These are phyloP conservation scores for Pelargonium fulgidum DNA, from an alignment of 441 rosid genomes.

Conservation along the genomic window DNA sequence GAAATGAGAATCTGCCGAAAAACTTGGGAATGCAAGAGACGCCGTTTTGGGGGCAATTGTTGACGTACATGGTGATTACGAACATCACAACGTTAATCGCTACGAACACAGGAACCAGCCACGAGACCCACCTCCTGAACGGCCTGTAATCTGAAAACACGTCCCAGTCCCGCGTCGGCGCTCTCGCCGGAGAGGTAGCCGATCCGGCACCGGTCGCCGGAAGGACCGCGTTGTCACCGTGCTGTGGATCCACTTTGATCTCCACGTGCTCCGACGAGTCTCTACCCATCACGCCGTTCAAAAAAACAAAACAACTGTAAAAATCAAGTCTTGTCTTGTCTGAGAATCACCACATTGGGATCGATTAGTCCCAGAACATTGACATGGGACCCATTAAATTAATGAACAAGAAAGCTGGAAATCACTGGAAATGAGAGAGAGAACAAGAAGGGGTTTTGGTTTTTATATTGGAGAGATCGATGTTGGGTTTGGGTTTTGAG, in stretches of 20 bases:
- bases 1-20: constrained; percentile 81
- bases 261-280: not conserved
- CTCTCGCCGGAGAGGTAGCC: constrained; percentile 5
- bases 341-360: too few species aligned
- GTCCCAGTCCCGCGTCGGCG: constrained; percentile 4
- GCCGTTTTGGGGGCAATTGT: constrained; percentile 64
- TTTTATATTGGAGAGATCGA: too few species aligned
- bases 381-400: not conserved
- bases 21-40: constrained; percentile 37
- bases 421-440: not conserved
- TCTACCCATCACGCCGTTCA: not conserved
- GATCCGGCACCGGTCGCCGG: not conserved
- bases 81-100: constrained; percentile 51
- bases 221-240: not conserved
- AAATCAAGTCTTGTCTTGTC: too few species aligned
- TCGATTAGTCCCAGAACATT: not conserved
- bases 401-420: not conserved
- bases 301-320: not conserved
- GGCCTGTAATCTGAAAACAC: constrained; percentile 32
- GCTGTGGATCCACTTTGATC: not conserved
- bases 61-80: constrained; percentile 51
- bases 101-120: constrained; percentile 71
- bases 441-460: not conserved
- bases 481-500: too few species aligned
- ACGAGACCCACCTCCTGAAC: constrained; percentile 54